Base-by-base conservation (phyloP, 805 yeast genomes). In the Jamesozyma rosinii region DNA sequence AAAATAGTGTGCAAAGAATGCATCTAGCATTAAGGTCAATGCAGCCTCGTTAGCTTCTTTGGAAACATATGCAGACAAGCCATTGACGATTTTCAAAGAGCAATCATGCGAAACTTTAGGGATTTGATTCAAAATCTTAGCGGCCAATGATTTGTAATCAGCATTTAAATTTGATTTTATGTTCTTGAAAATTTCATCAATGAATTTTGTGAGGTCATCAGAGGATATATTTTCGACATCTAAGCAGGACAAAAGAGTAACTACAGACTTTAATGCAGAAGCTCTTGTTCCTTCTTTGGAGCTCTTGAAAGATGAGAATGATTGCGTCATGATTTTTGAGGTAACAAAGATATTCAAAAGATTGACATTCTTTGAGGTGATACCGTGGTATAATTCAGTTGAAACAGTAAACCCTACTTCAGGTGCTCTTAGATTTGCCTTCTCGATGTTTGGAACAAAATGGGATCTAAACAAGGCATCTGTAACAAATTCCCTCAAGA, bases 41-140 rank as follows among this genome's bases (percentile, higher is more conserved):
- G 84, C 76, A 1, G 49, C 15, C 55, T 90, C 97, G 52, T 87
- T 85, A 37, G 78, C 75, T 53, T 90, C 97, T 51, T 84, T 88
- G 0, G 74, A 42, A 3, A 82, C 67, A n/a, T 79, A 63, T 2
- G 81, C 69, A 1, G 71, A 49, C 30, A 86, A 55, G 0, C 64
- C 69, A 1, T 63, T 54, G 2, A 74, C 58, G 3, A 81, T 61
- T 29, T 63, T 66, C 0, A 55, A 48, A 2, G 76, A 68, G 4
- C 64, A 55, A 3, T 60, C 48, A 11, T 50, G 48, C 22, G 40
- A 48, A 3, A 57, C 45, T 2, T 50, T 40, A 5, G 69, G 65
- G 14, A 67, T 42, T n/a, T 52, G 44, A 1, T 57, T 42, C 11
- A 87, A 57, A 2, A 75, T 60, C 14, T 64, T 59, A 1, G 78